Evolutionary conservation across 2,329 filamentous ascomycete genomes (phyloP), one percentile per base, ranked within the genome.

Genomic region (Sclerotinia trifoliorum): DNA sequence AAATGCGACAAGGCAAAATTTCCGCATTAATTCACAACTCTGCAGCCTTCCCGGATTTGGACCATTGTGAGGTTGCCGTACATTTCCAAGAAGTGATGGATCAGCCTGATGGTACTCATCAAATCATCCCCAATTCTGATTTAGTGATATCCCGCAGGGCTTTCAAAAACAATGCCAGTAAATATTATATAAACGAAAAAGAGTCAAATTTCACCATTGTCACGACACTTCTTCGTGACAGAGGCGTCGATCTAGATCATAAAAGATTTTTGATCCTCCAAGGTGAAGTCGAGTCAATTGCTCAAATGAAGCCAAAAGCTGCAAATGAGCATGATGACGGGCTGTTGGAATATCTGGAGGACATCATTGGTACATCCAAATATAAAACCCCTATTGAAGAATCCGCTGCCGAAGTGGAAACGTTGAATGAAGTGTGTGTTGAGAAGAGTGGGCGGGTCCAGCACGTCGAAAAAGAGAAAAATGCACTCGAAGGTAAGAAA

Each of bases 1-100:
- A 99, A 81, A 99, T 99, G 95, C 87, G 95, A 76, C 95, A 99
- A 79, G 95, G 95, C 76, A 99, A 99, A 81, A 93, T 99, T 60
- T 99, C 95, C 0, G 95, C 95, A 5, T 83, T 99, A 61, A 99
- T 99, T 73, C 95, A 99, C 81, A 99, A 98, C 78, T 98, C 95
- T 17, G 94, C 93, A 0, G 87, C 91, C 67, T 88, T 91, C 74
- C 93, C 93, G 0, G 86, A 97, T 74, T 81, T 99, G 26, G 92
- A 96, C 60, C 89, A 90, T 76, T 99, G 95, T 77, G 96, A 99
- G 79, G 95, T 99, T 15, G 92, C 96, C 67, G 96, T 99, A 5
- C 92, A 97, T 78, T 99, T 99, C 77, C 90, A 96, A 73, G 93
- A 98, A 80, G 92, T 99, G 67, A 90, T 96, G 81, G 96, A 99